These are phyloP conservation scores for Phytophthora lateralis DNA, from an alignment of 352 stramenopile genomes.

Conservation along the genomic window DNA sequence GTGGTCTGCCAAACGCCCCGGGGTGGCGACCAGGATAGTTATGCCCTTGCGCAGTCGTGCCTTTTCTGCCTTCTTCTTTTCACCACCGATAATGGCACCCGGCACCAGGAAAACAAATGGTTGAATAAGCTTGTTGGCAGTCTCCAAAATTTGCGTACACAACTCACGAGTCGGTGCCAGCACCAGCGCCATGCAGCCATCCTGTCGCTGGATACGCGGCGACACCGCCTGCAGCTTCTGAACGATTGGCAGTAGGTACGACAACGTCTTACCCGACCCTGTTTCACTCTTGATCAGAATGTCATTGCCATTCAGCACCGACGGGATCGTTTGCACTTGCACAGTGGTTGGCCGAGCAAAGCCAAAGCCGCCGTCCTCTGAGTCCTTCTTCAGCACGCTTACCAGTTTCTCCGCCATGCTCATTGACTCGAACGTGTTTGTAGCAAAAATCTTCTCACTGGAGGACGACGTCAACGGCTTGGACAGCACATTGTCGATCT, in stretches of 20 bases:
- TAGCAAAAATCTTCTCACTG: slow-evolving; percentile 86
- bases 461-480: slow-evolving; percentile 72
- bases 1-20: slow-evolving; percentile 95
- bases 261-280: slow-evolving; percentile 96
- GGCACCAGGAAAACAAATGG: slow-evolving; percentile 91
- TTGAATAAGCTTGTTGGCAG: slow-evolving; percentile 93
- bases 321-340: slow-evolving; percentile 83
- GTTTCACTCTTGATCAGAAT: slow-evolving; percentile 97
- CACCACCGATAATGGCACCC: slow-evolving; percentile 93
- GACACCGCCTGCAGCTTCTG: slow-evolving; percentile 82
- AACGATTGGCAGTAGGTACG: slow-evolving; percentile 96
- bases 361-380: slow-evolving; percentile 63
- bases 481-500: slow-evolving; percentile 71
- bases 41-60: slow-evolving; percentile 90
- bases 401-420: slow-evolving; percentile 70
- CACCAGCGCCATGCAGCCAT: slow-evolving; percentile 92
- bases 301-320: slow-evolving; percentile 75
- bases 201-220: slow-evolving; percentile 74
- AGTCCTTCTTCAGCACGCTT: slow-evolving; percentile 66
- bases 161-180: slow-evolving; percentile 96
- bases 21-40: slow-evolving; percentile 97
- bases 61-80: slow-evolving; percentile 92
- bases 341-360: slow-evolving; percentile 81
- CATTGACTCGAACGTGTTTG: slow-evolving; percentile 78
- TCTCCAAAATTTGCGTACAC: slow-evolving; percentile 95